These are phyloP conservation scores for Erysiphe pulchra DNA, from an alignment of 2,329 filamentous ascomycete species.

Conservation along the genomic window DNA sequence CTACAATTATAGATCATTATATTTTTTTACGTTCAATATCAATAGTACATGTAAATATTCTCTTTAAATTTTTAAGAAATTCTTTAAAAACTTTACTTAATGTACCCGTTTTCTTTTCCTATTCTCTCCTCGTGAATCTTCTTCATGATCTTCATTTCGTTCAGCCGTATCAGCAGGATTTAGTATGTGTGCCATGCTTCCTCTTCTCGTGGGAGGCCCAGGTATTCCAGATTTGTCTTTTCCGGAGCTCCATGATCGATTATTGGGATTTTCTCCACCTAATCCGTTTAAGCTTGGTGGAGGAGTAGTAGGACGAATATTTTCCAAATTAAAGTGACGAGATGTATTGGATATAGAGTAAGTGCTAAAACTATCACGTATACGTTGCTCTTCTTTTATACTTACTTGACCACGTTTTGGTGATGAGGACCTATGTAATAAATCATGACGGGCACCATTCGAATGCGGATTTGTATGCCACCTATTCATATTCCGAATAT, in stretches of 20 bases:
- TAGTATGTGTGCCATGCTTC: conserved; percentile 47
- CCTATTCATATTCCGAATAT: conserved; percentile 62
- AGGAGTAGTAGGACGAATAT: conserved; percentile 13
- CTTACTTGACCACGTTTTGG: conserved; percentile 24
- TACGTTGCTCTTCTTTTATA: conserved; percentile 23
- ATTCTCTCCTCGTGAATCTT: conserved; percentile 30
- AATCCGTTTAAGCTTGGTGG: conserved; percentile 12
- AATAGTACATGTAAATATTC: too few relatives aligned
- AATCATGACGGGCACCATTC: conserved; percentile 37
- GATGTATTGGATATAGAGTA: conserved; percentile 26
- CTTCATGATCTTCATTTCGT: conserved; percentile 36
- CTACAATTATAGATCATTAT: too few relatives aligned
- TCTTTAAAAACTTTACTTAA: conserved; percentile 8
- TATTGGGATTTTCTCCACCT: conserved; percentile 11
- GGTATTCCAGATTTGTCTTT: conserved; percentile 16
- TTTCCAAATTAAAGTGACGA: conserved; percentile 9
- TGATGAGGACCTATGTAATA: conserved; percentile 35
- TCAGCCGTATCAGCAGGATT: conserved; percentile 45
- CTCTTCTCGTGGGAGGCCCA: conserved; percentile 36
- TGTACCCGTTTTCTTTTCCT: conserved; percentile 36
- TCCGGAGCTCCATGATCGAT: conserved; percentile 12
- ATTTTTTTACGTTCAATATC: too few relatives aligned
- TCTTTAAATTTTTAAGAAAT: too few relatives aligned
- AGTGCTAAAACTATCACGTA: conserved; percentile 33
- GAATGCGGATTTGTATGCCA: conserved; percentile 43